Conservation (phyloP, 164 flowering plant genomes). For the Umbilicus rupestris region DNA sequence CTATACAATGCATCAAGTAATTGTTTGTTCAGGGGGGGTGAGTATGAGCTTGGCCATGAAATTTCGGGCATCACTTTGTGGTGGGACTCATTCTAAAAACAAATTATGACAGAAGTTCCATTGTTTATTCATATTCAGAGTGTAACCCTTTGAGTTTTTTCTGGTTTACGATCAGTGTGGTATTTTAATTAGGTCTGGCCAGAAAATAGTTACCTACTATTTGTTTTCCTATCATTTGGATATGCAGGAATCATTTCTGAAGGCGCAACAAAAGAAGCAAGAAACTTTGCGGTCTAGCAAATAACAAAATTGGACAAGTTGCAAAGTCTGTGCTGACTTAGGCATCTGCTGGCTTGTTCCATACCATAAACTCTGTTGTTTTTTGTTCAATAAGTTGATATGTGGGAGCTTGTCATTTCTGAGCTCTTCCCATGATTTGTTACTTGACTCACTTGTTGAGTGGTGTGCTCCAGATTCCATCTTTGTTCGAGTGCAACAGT, state of each 20-base stretch:
- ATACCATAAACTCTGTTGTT: too few relatives aligned
- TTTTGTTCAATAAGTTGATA: too few relatives aligned
- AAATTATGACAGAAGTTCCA: not conserved
- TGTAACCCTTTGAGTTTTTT: not conserved
- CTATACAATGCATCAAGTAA: too few relatives aligned
- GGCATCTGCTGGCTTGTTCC: too few relatives aligned
- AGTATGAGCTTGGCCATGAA: too few relatives aligned
- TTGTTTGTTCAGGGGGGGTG: too few relatives aligned
- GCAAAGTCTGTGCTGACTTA: not conserved
- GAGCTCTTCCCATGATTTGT: too few relatives aligned
- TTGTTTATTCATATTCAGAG: too few relatives aligned
- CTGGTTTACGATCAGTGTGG: not conserved
- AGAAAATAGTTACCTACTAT: not conserved
- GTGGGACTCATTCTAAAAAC: not conserved
- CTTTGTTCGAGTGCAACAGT: too few relatives aligned
- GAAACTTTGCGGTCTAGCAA: not conserved
- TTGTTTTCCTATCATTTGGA: not conserved
- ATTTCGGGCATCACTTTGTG: not conserved
- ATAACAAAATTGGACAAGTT: not conserved
- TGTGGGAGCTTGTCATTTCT: too few relatives aligned
- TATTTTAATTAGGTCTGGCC: not conserved
- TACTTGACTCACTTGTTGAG: too few relatives aligned
- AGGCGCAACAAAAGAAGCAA: slow-evolving; percentile 3
- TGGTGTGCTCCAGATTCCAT: too few relatives aligned
- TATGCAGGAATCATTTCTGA: slow-evolving; percentile 1